phyloP scores from a whole-genome alignment of 805 yeast genomes.

The Saccharomycopsis selenospora region DNA sequence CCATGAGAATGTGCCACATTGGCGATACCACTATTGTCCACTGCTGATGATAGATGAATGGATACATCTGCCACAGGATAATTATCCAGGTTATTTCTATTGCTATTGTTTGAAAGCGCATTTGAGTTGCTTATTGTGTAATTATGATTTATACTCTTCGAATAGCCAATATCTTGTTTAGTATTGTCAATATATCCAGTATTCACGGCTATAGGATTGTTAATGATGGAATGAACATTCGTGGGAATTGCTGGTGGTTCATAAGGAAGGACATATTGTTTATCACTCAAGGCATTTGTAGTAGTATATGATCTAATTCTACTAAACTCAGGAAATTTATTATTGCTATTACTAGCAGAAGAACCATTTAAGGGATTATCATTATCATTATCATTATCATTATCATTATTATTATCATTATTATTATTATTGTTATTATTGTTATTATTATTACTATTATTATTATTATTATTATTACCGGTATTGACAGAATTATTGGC shows the following conservation, averaged over 20 bases:
- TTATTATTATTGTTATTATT: background rate
- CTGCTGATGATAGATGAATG: background rate
- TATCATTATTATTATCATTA: background rate
- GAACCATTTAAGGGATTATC: background rate
- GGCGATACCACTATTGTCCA: conserved; percentile 16
- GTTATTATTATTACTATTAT: background rate
- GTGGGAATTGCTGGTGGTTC: conserved; percentile 7
- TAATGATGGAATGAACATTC: no score
- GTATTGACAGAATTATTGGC: background rate
- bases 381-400: background rate
- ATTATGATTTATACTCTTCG: no score
- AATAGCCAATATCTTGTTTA: conserved; percentile 12
- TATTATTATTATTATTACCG: background rate
- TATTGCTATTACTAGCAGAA: background rate
- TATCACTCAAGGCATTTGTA: conserved; percentile 25
- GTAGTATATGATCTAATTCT: conserved; percentile 50
- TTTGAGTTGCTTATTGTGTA: no score
- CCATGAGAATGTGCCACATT: conserved; percentile 5
- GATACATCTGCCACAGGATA: conserved; percentile 11
- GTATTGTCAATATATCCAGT: conserved; percentile 19
- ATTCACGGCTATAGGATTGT: background rate
- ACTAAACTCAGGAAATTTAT: background rate
- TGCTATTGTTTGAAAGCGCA: conserved; percentile 21
- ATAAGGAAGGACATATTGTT: conserved; percentile 16
- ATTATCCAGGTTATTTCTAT: conserved; percentile 15